Evolutionary conservation across 768 basidiomycete species (phyloP), one percentile per base, ranked within the genome.

Genomic region (Boletus reticuloceps): DNA sequence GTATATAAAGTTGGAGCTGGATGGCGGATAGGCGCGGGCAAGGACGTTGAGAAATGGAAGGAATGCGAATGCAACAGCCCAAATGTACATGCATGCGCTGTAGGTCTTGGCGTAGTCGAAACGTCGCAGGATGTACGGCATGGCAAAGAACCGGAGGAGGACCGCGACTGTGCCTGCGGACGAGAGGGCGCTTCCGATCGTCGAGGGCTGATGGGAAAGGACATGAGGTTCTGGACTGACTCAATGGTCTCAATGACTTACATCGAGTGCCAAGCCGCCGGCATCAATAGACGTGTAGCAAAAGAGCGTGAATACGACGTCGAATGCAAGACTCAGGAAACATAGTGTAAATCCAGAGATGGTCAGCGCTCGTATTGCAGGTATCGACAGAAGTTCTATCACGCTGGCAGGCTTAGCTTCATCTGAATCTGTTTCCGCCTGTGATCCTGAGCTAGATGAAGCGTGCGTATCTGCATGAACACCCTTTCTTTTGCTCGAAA

Each of bases 221-320:
- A 5, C 11, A 34, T 36, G 36, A 32, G 9, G 16, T 5, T 6
- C 31, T 31, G n/a, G 6, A 8, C 17, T 7, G 14, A 11, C 8
- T 49, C 40, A 11, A 37, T 48, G 14, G 41, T 27, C 14, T 3
- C 34, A 59, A 50, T 6, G 6, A 19, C 61, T 54, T 20, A 85
- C 85, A 29, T 79, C 73, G 53, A 85, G 81, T 5, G 74, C 74
- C 8, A 88, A 71, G 6, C 86, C 86, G 6, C 86, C 86, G 0
- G 74, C 61, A 36, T 72, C 54, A 16, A 87, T 65, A 16, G 82
- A 74, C 4, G 86, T 81, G 62, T 84, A 88, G 56, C 82, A 84
- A 61, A 83, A 84, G n/a, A 88, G 75, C 6, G 83, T 79, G 59
- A 86, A 86, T 5, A 85, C 77, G 6, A 82, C 82, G 50, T 86